Conservation (phyloP, 306 rosid species). For the Vigna trinervia region DNA sequence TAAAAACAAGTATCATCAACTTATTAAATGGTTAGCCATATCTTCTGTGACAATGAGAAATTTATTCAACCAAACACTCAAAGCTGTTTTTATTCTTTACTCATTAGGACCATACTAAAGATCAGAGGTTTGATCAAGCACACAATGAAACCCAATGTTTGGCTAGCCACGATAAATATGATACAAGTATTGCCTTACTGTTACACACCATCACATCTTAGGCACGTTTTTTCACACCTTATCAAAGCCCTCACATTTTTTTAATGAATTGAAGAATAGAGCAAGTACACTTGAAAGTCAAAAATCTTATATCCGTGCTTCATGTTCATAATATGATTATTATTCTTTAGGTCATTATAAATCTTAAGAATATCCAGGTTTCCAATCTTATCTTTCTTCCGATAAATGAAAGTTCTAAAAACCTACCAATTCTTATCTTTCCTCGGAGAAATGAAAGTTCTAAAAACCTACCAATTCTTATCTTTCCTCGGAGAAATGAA, state of each 20-base stretch:
- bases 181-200: neutral
- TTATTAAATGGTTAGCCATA: neutral
- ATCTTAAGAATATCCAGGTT: neutral
- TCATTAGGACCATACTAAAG: neutral
- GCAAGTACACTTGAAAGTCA: neutral
- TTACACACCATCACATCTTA: conserved; percentile 4
- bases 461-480: conserved; percentile 53
- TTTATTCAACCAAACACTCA: conserved; percentile 3
- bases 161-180: neutral
- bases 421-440: conserved; percentile 53
- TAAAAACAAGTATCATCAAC: neutral
- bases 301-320: neutral
- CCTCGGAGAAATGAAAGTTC: neutral
- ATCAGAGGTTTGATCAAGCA: neutral
- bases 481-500: neutral
- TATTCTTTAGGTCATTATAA: neutral
- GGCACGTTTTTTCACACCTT: neutral
- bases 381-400: neutral
- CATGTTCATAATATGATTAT: neutral
- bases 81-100: neutral
- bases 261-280: neutral
- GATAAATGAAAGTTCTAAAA: conserved; percentile 1
- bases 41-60: neutral
- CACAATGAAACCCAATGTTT: neutral
- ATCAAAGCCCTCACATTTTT: neutral